phyloP scores from a whole-genome alignment of 1,139 yeast genomes.

The Suhomyces atakaporum region DNA sequence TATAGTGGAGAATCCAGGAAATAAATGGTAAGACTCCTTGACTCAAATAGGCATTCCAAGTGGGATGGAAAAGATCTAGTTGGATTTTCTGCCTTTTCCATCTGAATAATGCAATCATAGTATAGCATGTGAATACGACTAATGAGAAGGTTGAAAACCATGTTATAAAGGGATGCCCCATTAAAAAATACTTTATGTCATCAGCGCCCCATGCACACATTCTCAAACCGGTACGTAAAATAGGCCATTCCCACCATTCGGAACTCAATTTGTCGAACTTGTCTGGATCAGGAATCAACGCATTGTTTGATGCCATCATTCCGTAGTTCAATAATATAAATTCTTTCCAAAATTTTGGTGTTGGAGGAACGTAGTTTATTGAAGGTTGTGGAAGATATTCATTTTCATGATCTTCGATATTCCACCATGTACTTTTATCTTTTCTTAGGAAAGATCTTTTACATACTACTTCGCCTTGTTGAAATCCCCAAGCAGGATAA shows the following conservation, averaged over 20 bases:
- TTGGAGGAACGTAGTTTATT: slow-evolving; percentile 56
- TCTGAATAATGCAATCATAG: slow-evolving; percentile 18
- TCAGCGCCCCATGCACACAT: slow-evolving; percentile 65
- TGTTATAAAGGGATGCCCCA: slow-evolving; percentile 68
- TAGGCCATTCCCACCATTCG: slow-evolving; percentile 84
- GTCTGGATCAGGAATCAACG: slow-evolving; percentile 71
- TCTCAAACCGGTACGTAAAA: slow-evolving; percentile 60
- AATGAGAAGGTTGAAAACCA: slow-evolving; percentile 52
- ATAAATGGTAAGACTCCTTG: slow-evolving; percentile 35
- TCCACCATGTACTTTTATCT: slow-evolving; percentile 82
- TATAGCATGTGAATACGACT: slow-evolving; percentile 22
- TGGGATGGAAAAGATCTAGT: slow-evolving; percentile 19
- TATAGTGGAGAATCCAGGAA: slow-evolving; percentile 36
- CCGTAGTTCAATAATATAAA: slow-evolving; percentile 69
- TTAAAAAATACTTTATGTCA: slow-evolving; percentile 55
- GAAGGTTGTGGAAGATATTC: slow-evolving; percentile 40
- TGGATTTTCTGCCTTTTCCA: slow-evolving; percentile 39
- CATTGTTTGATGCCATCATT: slow-evolving; percentile 80
- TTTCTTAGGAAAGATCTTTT: slow-evolving; percentile 48
- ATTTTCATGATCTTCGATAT: slow-evolving; percentile 67
- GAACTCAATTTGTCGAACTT: slow-evolving; percentile 66
- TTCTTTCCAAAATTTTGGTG: slow-evolving; percentile 69
- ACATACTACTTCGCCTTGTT: slow-evolving; percentile 79
- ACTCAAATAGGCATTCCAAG: slow-evolving; percentile 29
- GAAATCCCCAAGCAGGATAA: slow-evolving; percentile 80